phyloP scores from a whole-genome alignment of 805 yeast species.

The Maudiozyma saulgeensis region DNA sequence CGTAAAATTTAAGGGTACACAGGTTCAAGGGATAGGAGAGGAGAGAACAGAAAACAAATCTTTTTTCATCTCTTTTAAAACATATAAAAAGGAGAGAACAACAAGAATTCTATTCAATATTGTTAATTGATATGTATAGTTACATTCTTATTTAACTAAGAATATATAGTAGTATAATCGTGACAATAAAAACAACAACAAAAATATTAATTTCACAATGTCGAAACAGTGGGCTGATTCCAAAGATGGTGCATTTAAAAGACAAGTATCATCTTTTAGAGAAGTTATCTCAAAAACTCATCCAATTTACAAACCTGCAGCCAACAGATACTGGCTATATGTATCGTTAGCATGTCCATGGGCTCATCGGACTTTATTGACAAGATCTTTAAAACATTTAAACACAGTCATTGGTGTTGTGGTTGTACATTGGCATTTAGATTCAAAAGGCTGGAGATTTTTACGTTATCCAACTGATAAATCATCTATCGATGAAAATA shows the following conservation, averaged over 20 bases:
- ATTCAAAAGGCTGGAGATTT: constrained; percentile 82
- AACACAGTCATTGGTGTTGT: constrained; percentile 51
- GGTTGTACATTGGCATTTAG: constrained; percentile 89
- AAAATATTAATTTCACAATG: constrained; percentile 6
- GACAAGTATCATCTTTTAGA: constrained; percentile 52
- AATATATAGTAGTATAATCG: too few species aligned
- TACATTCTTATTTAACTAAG: too few species aligned
- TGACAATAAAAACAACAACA: too few species aligned
- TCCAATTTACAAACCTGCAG: constrained; percentile 62
- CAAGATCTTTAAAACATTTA: constrained; percentile 66
- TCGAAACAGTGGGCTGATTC: constrained; percentile 25
- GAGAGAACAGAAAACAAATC: too few species aligned
- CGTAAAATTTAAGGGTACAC: too few species aligned
- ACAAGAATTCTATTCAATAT: too few species aligned
- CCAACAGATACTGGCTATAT: constrained; percentile 74
- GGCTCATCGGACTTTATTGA: constrained; percentile 78
- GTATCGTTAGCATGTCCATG: constrained; percentile 92
- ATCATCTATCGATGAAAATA: constrained; percentile 5
- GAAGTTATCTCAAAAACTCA: constrained; percentile 44
- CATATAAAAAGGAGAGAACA: too few species aligned
- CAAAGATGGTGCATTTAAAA: constrained; percentile 45
- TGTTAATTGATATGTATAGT: too few species aligned
- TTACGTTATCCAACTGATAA: constrained; percentile 7
- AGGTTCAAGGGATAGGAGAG: too few species aligned
- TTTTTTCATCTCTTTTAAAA: too few species aligned